Conservation (phyloP, 148 eudicot genomes). For the Dianthus caryophyllus region DNA sequence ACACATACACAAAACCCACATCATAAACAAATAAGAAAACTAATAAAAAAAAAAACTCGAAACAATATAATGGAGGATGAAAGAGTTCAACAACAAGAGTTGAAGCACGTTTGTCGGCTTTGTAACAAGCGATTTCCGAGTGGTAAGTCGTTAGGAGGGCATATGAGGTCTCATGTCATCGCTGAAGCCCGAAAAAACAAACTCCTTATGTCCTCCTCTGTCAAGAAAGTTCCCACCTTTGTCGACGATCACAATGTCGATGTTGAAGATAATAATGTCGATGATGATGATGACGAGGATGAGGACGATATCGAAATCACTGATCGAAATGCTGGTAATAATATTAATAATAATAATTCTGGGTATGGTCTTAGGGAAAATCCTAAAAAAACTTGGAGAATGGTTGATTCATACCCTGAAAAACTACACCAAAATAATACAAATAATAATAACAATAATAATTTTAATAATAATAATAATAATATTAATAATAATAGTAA, state of each 20-base stretch:
- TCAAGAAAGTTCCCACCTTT: conserved; percentile 32
- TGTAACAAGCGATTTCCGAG: conserved; percentile 59
- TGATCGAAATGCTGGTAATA: not conserved
- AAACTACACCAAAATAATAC: not conserved
- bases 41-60: too few relatives aligned
- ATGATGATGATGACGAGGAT: conserved; percentile 28
- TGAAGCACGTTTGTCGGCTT: conserved; percentile 54
- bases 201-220: not conserved
- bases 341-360: conserved; percentile 19
- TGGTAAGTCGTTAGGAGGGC: conserved; percentile 83
- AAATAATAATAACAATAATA: not conserved
- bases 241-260: conserved; percentile 19
- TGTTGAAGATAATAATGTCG: conserved; percentile 23
- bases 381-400: conserved; percentile 81
- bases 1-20: too few relatives aligned
- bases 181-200: conserved; percentile 32
- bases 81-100: conserved; percentile 30
- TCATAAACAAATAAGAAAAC: not conserved
- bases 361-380: conserved; percentile 66
- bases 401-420: conserved; percentile 26
- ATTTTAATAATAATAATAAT: not conserved
- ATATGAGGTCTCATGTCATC: conserved; percentile 75
- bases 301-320: conserved; percentile 17
- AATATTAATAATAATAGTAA: conserved; percentile 2
- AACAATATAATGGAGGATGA: conserved; percentile 37